These are phyloP conservation scores for Hemerocallis citrina DNA, from an alignment of 106 monocot genomes.

Conservation along the genomic window DNA sequence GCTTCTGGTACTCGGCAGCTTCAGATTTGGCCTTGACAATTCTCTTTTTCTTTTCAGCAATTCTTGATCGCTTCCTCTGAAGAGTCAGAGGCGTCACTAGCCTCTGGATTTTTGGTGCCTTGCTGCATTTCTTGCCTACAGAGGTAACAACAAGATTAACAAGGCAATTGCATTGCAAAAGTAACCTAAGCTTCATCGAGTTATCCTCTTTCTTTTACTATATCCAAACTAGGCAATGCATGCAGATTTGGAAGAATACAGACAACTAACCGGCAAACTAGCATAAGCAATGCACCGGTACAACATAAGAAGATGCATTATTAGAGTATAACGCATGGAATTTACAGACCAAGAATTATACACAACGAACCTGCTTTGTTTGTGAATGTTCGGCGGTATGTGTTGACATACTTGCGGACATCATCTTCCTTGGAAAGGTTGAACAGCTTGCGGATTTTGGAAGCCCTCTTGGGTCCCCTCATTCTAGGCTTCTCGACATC, in stretches of 20 bases:
- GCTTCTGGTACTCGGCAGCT: conserved; percentile 28
- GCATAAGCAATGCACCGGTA: too few relatives aligned
- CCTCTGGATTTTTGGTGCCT: conserved; percentile 27
- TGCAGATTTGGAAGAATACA: too few relatives aligned
- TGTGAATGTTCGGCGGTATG: conserved; percentile 18
- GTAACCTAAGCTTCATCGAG: too few relatives aligned
- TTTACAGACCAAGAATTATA: not conserved
- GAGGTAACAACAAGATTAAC: not conserved
- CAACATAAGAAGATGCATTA: too few relatives aligned
- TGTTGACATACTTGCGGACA: conserved; percentile 29
- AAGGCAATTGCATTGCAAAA: too few relatives aligned
- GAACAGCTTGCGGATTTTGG: conserved; percentile 28
- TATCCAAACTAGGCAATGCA: too few relatives aligned
- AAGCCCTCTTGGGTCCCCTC: conserved; percentile 31
- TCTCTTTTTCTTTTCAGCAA: conserved; percentile 29
- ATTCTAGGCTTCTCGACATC: conserved; percentile 29
- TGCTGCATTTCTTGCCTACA: conserved; percentile 19
- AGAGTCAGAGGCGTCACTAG: conserved; percentile 22
- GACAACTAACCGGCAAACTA: too few relatives aligned
- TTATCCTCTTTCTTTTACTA: too few relatives aligned
- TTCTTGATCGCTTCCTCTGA: conserved; percentile 19
- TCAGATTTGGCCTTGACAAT: conserved; percentile 22
- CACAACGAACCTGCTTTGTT: conserved; percentile 9
- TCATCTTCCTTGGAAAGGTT: conserved; percentile 29
- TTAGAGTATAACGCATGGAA: not conserved